These are phyloP conservation scores for Ricinus communis DNA, from an alignment of 345 rosid species.

Conservation along the genomic window DNA sequence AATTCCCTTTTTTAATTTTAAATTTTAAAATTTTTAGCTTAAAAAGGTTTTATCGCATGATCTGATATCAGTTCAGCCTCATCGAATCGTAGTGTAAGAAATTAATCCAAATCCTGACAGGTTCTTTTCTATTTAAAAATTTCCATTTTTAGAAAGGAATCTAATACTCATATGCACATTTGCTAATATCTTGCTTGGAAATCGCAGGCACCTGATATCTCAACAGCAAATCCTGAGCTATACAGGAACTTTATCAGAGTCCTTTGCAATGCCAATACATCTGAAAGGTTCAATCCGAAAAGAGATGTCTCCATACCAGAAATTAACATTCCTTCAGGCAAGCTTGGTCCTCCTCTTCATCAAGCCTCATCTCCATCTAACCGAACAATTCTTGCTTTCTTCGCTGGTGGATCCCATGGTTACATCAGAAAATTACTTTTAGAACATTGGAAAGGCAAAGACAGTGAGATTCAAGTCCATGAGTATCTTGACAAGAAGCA, in stretches of 20 bases:
- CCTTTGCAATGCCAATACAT: slow-evolving; percentile 72
- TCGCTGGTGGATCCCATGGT: slow-evolving; percentile 72
- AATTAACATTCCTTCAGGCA: slow-evolving; percentile 28
- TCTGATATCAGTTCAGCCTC: too few species aligned
- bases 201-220: slow-evolving; percentile 62
- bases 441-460: slow-evolving; percentile 64
- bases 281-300: slow-evolving; percentile 58
- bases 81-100: too few species aligned
- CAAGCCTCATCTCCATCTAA: slow-evolving; percentile 24
- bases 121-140: too few species aligned
- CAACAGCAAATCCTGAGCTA: slow-evolving; percentile 40
- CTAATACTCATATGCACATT: too few species aligned
- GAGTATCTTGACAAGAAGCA: slow-evolving; percentile 35
- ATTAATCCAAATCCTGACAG: too few species aligned
- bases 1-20: too few species aligned
- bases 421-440: slow-evolving; percentile 45
- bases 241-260: slow-evolving; percentile 59
- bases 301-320: slow-evolving; percentile 69
- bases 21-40: too few species aligned
- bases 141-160: too few species aligned
- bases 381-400: slow-evolving; percentile 57
- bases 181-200: too few species aligned
- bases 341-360: slow-evolving; percentile 23
- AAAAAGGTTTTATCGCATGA: too few species aligned
- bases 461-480: slow-evolving; percentile 47